Evolutionary conservation across 306 rosid genomes (phyloP).

Genomic region (Amphicarpaea edgeworthii): DNA sequence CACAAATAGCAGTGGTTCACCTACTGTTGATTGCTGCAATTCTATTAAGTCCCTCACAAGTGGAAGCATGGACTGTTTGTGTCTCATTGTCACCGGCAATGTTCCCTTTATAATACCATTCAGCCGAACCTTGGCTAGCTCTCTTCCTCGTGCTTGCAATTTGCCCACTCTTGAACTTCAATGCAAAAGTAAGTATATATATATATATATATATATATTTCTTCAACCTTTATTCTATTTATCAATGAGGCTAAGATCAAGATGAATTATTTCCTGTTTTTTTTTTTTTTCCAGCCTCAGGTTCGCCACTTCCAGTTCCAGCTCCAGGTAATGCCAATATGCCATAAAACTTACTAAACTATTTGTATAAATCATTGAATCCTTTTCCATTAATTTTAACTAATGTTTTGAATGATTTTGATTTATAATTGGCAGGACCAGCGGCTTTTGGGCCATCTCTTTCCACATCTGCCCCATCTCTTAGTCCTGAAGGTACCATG

Average conservation of each 20-base stretch:
- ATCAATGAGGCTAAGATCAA: conserved; percentile 31
- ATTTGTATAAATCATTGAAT: background rate
- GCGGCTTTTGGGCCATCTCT: conserved; percentile 60
- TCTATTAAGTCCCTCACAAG: conserved; percentile 66
- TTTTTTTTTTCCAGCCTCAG: conserved; percentile 56
- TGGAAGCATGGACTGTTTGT: conserved; percentile 69
- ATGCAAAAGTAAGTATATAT: conserved; percentile 64
- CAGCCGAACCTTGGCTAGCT: conserved; percentile 76
- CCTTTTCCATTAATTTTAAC: background rate
- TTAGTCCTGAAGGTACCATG: conserved; percentile 65
- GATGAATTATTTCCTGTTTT: conserved; percentile 4
- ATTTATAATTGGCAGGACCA: conserved; percentile 64
- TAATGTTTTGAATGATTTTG: conserved; percentile 1
- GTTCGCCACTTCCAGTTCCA: conserved; percentile 75
- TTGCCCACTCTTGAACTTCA: conserved; percentile 80
- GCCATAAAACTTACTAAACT: background rate
- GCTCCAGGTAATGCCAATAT: conserved; percentile 73
- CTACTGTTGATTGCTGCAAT: conserved; percentile 71
- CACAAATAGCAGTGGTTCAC: conserved; percentile 73
- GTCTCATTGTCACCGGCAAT: conserved; percentile 69
- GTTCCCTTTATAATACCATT: conserved; percentile 77
- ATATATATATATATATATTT: background rate
- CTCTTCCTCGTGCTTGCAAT: conserved; percentile 96
- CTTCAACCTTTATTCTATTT: background rate
- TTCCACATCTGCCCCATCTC: conserved; percentile 67